Conservation (phyloP, 2,329 filamentous ascomycete species). For the Neofusicoccum sp. region DNA sequence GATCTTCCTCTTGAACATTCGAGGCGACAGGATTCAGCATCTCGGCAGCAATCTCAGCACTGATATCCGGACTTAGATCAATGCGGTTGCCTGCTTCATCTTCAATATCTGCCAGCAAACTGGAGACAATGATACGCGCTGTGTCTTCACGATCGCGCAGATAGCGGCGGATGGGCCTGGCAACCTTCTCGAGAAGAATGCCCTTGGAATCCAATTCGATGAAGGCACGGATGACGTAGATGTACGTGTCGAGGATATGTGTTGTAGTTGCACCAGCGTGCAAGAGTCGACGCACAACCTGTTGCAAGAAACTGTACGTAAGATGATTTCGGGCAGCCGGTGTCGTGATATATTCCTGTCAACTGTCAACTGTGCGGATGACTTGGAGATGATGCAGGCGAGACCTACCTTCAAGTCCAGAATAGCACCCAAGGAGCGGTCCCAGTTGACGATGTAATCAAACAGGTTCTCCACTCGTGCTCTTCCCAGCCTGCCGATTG, state of each 20-base stretch:
- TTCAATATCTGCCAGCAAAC: conserved; percentile 65
- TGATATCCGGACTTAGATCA: conserved; percentile 66
- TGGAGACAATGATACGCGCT: conserved; percentile 74
- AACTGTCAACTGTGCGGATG: not conserved
- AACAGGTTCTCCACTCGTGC: conserved; percentile 73
- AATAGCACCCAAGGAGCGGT: conserved; percentile 69
- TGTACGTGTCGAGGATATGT: conserved; percentile 75
- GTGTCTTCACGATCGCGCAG: conserved; percentile 77
- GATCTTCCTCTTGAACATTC: conserved; percentile 54
- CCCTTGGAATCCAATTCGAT: conserved; percentile 76
- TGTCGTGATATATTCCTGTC: conserved; percentile 67
- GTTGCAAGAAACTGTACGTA: conserved; percentile 68
- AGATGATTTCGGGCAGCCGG: conserved; percentile 69
- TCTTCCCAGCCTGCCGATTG: conserved; percentile 67
- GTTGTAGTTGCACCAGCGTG: conserved; percentile 77
- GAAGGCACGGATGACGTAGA: conserved; percentile 77
- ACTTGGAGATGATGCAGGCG: not conserved
- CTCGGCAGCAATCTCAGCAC: conserved; percentile 66
- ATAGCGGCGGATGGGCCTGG: conserved; percentile 73
- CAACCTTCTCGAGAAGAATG: conserved; percentile 74
- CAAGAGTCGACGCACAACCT: conserved; percentile 67
- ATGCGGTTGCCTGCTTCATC: conserved; percentile 47
- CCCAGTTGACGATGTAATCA: conserved; percentile 78
- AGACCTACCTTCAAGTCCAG: conserved; percentile 64
- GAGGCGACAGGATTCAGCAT: conserved; percentile 63